phyloP scores from a whole-genome alignment of 139 green algal species.

The Desmodesmus armatus region DNA sequence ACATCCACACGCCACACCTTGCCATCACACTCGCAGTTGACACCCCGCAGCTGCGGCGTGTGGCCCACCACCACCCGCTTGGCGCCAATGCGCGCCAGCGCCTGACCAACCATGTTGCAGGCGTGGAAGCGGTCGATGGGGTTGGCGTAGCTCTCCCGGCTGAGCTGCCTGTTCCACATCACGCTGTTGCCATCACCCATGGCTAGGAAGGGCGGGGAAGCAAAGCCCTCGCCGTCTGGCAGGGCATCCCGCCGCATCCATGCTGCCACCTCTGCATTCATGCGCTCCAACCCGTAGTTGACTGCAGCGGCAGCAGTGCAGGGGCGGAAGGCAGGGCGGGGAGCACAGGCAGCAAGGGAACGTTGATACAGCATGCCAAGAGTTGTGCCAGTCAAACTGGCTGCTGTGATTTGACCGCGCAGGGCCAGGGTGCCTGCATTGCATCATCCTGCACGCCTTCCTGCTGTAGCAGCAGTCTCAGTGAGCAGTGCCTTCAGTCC shows the following conservation, averaged over 20 bases:
- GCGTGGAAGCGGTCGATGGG: slow-evolving; percentile 75
- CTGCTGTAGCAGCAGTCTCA: too few species aligned
- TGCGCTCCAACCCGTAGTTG: slow-evolving; percentile 82
- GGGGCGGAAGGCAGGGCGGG: background rate
- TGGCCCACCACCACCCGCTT: slow-evolving; percentile 91
- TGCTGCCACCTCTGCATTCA: slow-evolving; percentile 88
- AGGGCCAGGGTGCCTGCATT: too few species aligned
- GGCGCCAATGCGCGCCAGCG: slow-evolving; percentile 69
- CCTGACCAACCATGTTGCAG: slow-evolving; percentile 67
- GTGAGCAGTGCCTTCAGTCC: too few species aligned
- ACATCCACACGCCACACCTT: slow-evolving; percentile 93
- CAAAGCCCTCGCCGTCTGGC: slow-evolving; percentile 52
- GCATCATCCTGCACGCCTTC: too few species aligned
- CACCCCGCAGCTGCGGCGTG: slow-evolving; percentile 82
- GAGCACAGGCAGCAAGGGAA: too few species aligned
- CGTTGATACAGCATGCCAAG: too few species aligned
- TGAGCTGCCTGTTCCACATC: slow-evolving; percentile 91
- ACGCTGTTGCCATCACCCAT: slow-evolving; percentile 88
- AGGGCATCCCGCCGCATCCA: slow-evolving; percentile 87
- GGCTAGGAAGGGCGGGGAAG: slow-evolving; percentile 85
- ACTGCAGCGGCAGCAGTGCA: slow-evolving; percentile 54
- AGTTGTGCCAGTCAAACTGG: too few species aligned
- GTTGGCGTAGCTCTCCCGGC: slow-evolving; percentile 68
- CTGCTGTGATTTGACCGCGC: too few species aligned
- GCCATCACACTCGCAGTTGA: slow-evolving; percentile 89